Evolutionary conservation across 805 yeast genomes (phyloP).

Genomic region (Saccharomycopsis synnaedendra): DNA sequence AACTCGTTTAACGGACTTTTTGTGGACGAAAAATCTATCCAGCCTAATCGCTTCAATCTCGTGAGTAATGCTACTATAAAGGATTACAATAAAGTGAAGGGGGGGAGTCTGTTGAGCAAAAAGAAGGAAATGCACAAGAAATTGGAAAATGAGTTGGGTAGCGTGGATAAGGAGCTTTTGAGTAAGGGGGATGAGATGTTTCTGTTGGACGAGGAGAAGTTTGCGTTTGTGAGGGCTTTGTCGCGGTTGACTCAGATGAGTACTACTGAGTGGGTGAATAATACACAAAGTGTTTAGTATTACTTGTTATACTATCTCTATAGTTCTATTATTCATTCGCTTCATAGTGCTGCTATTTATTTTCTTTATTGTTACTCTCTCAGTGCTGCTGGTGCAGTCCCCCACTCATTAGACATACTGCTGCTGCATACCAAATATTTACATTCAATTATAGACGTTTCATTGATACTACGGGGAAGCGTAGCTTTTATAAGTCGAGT

Average conservation of each 20-base stretch:
- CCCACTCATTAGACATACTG: too few species aligned
- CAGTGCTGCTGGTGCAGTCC: too few species aligned
- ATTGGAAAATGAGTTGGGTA: conserved; percentile 4
- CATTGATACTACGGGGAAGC: too few species aligned
- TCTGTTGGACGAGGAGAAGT: conserved; percentile 87
- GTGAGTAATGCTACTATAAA: conserved; percentile 22
- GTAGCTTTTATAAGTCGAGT: too few species aligned
- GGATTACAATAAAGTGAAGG: conserved; percentile 22
- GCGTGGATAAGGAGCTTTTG: conserved; percentile 7
- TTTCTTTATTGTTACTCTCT: too few species aligned
- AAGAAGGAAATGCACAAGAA: conserved; percentile 5
- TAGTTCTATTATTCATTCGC: too few species aligned
- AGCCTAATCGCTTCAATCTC: conserved; percentile 32
- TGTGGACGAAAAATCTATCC: conserved; percentile 64
- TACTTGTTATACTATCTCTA: too few species aligned
- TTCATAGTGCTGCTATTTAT: too few species aligned
- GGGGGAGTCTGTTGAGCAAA: conserved; percentile 16
- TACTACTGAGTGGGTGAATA: conserved; percentile 80
- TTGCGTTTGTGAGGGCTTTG: conserved; percentile 93
- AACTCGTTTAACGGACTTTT: conserved; percentile 77
- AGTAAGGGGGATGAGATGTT: conserved; percentile 37
- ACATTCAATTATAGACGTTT: too few species aligned
- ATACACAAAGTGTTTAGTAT: too few species aligned
- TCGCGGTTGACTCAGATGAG: conserved; percentile 91
- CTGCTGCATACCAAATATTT: too few species aligned